Evolutionary conservation across 352 stramenopile species (phyloP).

Genomic region (Pythium coloratum): DNA sequence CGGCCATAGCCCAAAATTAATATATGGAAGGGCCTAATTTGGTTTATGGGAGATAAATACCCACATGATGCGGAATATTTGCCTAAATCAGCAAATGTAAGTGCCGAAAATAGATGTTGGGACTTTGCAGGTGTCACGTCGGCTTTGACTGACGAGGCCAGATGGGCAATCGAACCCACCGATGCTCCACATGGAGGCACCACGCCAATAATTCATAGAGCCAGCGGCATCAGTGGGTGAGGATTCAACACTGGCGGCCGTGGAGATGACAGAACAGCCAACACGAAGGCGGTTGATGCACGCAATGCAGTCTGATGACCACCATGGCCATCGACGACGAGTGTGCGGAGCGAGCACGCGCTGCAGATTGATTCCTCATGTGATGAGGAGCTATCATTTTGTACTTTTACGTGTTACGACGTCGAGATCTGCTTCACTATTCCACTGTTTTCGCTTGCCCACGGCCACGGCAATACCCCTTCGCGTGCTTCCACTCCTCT

Average conservation of each 20-base stretch:
- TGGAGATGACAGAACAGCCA: background rate
- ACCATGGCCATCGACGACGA: background rate
- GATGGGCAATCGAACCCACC: background rate
- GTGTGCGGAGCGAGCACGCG: background rate
- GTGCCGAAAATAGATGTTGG: background rate
- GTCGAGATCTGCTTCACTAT: slow-evolving; percentile 20
- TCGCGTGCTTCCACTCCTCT: background rate
- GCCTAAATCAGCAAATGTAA: background rate
- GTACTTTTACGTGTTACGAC: slow-evolving; percentile 27
- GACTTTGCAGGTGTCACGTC: background rate
- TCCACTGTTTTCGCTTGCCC: slow-evolving; percentile 16
- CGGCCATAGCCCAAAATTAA: background rate
- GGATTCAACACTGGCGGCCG: background rate
- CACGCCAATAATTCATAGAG: background rate
- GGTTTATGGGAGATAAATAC: background rate
- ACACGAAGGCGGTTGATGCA: too few species aligned
- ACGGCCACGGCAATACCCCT: background rate
- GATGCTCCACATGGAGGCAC: background rate
- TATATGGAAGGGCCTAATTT: background rate
- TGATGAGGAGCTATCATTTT: slow-evolving; percentile 7
- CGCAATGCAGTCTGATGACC: background rate
- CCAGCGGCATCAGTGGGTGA: background rate
- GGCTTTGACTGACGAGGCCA: background rate
- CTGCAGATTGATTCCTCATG: background rate
- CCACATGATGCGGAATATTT: background rate